A percentile compares a stretch with the other conserved stretches of the same genome.
Evolutionary conservation across 1,139 yeast species (phyloP).

Genomic region (Sugiyamaella neomexicana): DNA sequence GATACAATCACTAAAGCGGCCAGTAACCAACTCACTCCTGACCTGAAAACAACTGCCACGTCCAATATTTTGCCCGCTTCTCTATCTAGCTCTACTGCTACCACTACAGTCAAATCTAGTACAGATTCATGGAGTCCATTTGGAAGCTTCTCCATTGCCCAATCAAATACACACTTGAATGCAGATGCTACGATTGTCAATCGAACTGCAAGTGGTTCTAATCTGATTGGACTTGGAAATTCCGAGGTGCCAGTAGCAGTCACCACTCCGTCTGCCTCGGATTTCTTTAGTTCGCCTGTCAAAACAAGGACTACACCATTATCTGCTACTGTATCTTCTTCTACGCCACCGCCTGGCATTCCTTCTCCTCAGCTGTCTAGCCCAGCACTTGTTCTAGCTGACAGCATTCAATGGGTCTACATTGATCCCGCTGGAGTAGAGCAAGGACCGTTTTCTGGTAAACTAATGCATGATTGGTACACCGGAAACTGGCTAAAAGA

Average conservation of each 20-base stretch:
- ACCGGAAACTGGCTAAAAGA: slow-evolving; percentile 59
- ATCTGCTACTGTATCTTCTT: not conserved
- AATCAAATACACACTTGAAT: not conserved
- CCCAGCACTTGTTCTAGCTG: slow-evolving; percentile 39
- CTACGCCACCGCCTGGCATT: slow-evolving; percentile 32
- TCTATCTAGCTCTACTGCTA: not conserved
- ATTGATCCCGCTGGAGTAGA: slow-evolving; percentile 67
- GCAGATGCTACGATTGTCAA: not conserved
- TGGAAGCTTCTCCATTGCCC: slow-evolving; percentile 11
- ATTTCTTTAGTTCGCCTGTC: slow-evolving; percentile 16
- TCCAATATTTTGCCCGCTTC: slow-evolving; percentile 7
- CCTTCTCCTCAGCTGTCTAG: slow-evolving; percentile 21
- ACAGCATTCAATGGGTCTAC: slow-evolving; percentile 65
- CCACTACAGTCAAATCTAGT: too few species aligned
- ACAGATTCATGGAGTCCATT: slow-evolving; percentile 18
- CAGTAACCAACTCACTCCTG: not conserved
- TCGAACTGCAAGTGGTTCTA: slow-evolving; percentile 5
- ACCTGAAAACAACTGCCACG: not conserved
- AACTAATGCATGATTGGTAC: slow-evolving; percentile 79
- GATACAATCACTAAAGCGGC: not conserved
- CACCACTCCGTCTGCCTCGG: slow-evolving; percentile 4
- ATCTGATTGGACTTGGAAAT: not conserved
- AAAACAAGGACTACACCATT: slow-evolving; percentile 6
- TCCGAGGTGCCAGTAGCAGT: not conserved
- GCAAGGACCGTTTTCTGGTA: slow-evolving; percentile 81